Conservation (phyloP, 148 eudicot species). For the Tetragonia tetragonoides region DNA sequence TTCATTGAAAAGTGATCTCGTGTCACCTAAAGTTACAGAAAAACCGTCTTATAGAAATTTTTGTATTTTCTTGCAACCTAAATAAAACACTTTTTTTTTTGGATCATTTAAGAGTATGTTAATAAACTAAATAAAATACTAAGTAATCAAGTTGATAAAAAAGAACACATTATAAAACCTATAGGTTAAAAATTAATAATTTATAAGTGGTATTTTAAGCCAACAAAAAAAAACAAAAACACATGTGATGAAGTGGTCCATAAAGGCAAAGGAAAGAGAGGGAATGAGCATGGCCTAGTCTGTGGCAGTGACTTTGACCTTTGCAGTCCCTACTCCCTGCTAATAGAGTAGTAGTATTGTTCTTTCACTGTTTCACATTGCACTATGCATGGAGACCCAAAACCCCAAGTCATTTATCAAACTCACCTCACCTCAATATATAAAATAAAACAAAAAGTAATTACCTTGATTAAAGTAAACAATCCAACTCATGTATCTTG, state of each 20-base stretch:
- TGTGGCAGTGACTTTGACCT: slow-evolving; percentile 24
- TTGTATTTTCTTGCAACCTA: no score
- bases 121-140: no score
- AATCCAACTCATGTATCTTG: background rate
- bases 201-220: background rate
- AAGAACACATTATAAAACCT: no score
- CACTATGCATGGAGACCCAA: background rate
- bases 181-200: no score
- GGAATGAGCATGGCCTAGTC: slow-evolving; percentile 3
- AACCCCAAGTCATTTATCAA: background rate
- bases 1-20: no score
- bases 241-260: slow-evolving; percentile 26
- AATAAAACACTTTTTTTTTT: no score
- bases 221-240: background rate
- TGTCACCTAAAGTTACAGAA: no score
- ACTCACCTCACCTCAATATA: background rate
- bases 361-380: background rate
- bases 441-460: no score
- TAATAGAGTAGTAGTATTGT: background rate
- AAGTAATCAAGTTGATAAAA: no score
- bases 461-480: background rate
- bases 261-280: slow-evolving; percentile 10
- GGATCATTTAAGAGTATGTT: no score
- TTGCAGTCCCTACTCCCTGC: slow-evolving; percentile 15
- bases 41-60: no score